Percentiles rank a stretch among this genome's conserved stretches.
Conservation (phyloP, 2,329 filamentous ascomycete genomes). For the Alternaria viburni region DNA sequence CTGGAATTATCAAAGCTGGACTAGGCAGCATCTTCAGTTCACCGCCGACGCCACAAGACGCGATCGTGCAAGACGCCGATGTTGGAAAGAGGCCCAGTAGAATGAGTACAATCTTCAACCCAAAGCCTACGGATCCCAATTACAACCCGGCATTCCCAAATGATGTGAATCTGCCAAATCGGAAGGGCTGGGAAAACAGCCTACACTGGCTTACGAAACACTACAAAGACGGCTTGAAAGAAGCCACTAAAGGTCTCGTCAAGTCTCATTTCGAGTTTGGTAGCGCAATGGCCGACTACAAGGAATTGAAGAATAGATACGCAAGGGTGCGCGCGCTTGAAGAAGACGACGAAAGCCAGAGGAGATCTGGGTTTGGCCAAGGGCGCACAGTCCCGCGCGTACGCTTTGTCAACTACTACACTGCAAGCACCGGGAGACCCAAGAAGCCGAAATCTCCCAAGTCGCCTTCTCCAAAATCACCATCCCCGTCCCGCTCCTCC, state of each 20-base stretch:
- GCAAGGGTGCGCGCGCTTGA: constrained; percentile 72
- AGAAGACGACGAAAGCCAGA: constrained; percentile 63
- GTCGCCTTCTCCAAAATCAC: constrained; percentile 33
- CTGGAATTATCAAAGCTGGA: constrained; percentile 82
- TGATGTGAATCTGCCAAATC: constrained; percentile 71
- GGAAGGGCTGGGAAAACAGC: constrained; percentile 70
- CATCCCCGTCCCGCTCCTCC: constrained; percentile 25
- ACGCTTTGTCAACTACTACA: constrained; percentile 90
- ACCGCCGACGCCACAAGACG: constrained; percentile 39
- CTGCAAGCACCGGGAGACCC: constrained; percentile 75
- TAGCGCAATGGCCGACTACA: constrained; percentile 77
- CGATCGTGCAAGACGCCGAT: constrained; percentile 17
- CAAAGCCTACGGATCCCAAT: constrained; percentile 60
- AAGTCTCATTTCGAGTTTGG: constrained; percentile 85
- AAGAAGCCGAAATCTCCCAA: constrained; percentile 59
- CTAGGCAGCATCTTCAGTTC: constrained; percentile 76
- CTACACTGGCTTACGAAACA: constrained; percentile 85
- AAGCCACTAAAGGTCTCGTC: constrained; percentile 75
- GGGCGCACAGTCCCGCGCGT: constrained; percentile 59
- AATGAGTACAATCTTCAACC: constrained; percentile 47
- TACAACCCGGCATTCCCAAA: constrained; percentile 80
- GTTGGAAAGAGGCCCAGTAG: constrained; percentile 33
- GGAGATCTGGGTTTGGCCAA: constrained; percentile 37
- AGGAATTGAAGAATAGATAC: constrained; percentile 73
- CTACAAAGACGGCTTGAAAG: constrained; percentile 68